Conservation (phyloP, 176 grass and related monocot species). For the Eleusine indica region DNA sequence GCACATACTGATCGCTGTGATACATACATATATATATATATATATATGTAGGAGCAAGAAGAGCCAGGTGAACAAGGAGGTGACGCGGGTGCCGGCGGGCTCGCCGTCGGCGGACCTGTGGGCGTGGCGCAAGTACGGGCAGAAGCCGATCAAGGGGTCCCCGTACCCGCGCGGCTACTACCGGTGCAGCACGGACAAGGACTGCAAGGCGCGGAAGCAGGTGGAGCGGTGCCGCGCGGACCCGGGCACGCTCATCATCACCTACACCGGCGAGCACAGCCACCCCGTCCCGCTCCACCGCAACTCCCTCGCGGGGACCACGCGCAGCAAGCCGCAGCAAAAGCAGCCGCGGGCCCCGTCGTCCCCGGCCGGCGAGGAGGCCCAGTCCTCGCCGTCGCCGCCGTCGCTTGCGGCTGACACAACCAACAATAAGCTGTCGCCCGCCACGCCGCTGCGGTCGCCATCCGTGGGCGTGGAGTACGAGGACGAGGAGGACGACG, state of each 20-base stretch:
- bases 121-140: slow-evolving; percentile 97
- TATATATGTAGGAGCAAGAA: slow-evolving; percentile 46
- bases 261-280: slow-evolving; percentile 82
- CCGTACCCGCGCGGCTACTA: slow-evolving; percentile 89
- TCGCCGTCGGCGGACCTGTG: slow-evolving; percentile 61
- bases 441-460: slow-evolving; percentile 21
- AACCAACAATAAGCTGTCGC: background rate
- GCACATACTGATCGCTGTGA: slow-evolving; percentile 1
- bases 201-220: slow-evolving; percentile 71
- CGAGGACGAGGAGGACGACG: slow-evolving; percentile 47
- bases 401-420: background rate
- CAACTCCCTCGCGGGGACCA: slow-evolving; percentile 82
- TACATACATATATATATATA: background rate
- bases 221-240: slow-evolving; percentile 76
- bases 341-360: background rate
- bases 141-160: slow-evolving; percentile 97
- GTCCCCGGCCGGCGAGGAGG: background rate
- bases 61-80: slow-evolving; percentile 62
- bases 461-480: slow-evolving; percentile 41
- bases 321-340: slow-evolving; percentile 38
- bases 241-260: slow-evolving; percentile 55
- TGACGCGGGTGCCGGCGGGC: slow-evolving; percentile 53
- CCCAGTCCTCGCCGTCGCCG: background rate
- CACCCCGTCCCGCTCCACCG: slow-evolving; percentile 69
- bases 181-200: slow-evolving; percentile 81